Conservation (phyloP, 2,329 filamentous ascomycete genomes). For the Claviceps pusilla region DNA sequence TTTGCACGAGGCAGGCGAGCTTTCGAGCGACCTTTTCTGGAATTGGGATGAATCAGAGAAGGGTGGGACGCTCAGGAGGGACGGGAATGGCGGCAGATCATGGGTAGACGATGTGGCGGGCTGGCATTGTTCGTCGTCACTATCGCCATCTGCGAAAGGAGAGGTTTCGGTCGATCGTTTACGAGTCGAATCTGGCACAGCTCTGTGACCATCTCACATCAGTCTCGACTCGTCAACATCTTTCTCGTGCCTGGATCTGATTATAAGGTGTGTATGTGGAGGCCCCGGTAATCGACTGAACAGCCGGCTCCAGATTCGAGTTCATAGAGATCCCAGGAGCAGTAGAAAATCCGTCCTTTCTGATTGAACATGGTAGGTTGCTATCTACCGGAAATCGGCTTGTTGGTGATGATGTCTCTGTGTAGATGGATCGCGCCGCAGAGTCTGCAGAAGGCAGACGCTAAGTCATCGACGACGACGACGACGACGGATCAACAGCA, state of each 20-base stretch:
- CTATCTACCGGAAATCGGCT: slow-evolving; percentile 41
- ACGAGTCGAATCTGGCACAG: slow-evolving; percentile 49
- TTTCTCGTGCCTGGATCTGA: slow-evolving; percentile 52
- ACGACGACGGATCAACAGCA: not conserved
- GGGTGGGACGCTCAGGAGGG: slow-evolving; percentile 29
- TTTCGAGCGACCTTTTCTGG: slow-evolving; percentile 51
- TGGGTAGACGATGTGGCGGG: slow-evolving; percentile 3
- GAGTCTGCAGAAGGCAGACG: slow-evolving; percentile 9
- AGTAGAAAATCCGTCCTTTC: no score
- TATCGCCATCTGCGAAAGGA: slow-evolving; percentile 14
- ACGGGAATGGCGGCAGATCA: slow-evolving; percentile 28
- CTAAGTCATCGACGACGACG: slow-evolving; percentile 6
- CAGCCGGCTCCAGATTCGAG: slow-evolving; percentile 74
- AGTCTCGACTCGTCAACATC: slow-evolving; percentile 43
- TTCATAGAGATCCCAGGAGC: slow-evolving; percentile 39
- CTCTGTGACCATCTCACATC: slow-evolving; percentile 5
- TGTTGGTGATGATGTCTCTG: not conserved
- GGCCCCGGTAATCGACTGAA: slow-evolving; percentile 58
- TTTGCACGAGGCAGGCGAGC: slow-evolving; percentile 44
- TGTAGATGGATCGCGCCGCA: not conserved
- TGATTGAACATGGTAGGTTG: slow-evolving; percentile 23
- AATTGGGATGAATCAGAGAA: slow-evolving; percentile 41
- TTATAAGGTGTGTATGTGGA: slow-evolving; percentile 52
- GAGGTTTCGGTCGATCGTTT: slow-evolving; percentile 56
- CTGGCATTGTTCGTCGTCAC: not conserved